Evolutionary conservation across 371 early-diverging fungal genomes (phyloP), one percentile per base, ranked within the genome.

Genomic region (Apophysomyces elegans): DNA sequence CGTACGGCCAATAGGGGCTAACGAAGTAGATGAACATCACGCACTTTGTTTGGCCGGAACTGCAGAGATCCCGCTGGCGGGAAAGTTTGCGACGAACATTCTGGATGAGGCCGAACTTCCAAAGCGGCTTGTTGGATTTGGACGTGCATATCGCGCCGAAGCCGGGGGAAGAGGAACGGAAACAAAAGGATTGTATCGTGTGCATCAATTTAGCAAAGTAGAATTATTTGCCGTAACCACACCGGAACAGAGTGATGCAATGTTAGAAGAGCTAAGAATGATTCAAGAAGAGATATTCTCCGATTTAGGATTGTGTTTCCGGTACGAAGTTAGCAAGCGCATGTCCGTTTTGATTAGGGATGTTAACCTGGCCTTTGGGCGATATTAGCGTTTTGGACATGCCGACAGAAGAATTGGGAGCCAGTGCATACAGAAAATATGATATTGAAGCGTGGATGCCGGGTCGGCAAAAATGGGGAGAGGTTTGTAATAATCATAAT

Each of bases 381-480:
- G 16, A 47, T 9, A 18, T 21, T 59, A 90, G 93, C 37, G 84
- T 95, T 1, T 75, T 96, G 61, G 91, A 95, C 63, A 97, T 97
- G 97, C 95, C 97, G 2, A 93, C 94, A 0, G 86, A 90, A 58
- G 97, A 97, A 75, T 78, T 97, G 21, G 98, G 97, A 14, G 95
- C 95, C 8, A 93, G 95, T 61, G 96, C 96, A 0, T 94, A 89
- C 75, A 83, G 91, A 41, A 97, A 97, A 67, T 93, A 88, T 69
- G 97, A 97, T 65, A 94, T 97, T 68, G 98, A 97, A 74, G 96
- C 95, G 7, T 96, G 95, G 95, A 92, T 97, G 92, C 96, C 97
- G 1, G 96, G 95, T 1, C 80, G 92, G 43, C 78, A 84, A 39
- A 68, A 69, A 13, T 97, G 96, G 96, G 98, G 98, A 32, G 98